Evolutionary conservation across 495 filamentous ascomycete genomes (phyloP).

Genomic region (Neurospora sp.): DNA sequence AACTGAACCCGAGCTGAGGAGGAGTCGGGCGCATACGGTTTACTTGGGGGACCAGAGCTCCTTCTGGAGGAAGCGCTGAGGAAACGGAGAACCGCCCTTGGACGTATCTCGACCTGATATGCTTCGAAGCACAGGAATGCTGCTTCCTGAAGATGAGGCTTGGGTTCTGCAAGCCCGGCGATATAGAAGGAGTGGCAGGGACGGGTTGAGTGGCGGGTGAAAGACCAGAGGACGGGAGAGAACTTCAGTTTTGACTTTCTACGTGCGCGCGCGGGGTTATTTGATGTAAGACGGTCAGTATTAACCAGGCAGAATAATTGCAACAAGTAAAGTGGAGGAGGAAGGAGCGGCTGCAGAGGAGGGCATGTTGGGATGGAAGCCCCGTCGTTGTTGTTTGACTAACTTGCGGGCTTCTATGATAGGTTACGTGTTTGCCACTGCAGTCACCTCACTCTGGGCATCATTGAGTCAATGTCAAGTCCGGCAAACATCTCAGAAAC

Average conservation of each 20-base stretch:
- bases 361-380: background rate
- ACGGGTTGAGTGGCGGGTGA: background rate
- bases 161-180: background rate
- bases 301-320: background rate
- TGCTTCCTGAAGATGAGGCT: background rate
- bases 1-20: background rate
- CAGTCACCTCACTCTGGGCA: background rate
- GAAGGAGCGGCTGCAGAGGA: background rate
- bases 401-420: background rate
- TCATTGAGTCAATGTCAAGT: background rate
- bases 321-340: background rate
- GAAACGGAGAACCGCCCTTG: background rate
- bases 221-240: background rate
- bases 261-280: background rate
- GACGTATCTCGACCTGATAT: background rate
- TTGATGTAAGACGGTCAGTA: background rate
- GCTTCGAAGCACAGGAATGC: background rate
- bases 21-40: background rate
- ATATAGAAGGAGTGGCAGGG: background rate
- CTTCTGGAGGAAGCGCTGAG: background rate
- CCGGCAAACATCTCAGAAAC: background rate
- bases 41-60: background rate
- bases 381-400: background rate
- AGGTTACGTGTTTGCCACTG: background rate
- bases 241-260: background rate